These are phyloP conservation scores for Calocera viscosa DNA, from an alignment of 768 basidiomycete species.

Conservation along the genomic window DNA sequence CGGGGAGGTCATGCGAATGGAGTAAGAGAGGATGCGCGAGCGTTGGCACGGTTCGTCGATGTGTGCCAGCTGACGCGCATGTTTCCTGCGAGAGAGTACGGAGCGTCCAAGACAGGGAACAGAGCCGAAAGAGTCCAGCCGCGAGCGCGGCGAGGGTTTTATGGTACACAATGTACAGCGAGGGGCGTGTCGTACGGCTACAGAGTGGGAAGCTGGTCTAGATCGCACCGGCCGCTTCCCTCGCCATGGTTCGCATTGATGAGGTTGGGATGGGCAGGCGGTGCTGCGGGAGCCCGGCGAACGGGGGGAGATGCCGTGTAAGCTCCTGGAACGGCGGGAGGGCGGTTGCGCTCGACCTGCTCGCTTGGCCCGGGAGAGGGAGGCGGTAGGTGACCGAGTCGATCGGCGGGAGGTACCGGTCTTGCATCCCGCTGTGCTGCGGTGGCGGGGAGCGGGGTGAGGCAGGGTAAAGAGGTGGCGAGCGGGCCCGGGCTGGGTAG, in stretches of 20 bases:
- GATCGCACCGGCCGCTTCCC: background rate
- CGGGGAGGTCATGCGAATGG: background rate
- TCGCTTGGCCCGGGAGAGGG: background rate
- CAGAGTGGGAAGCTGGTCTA: no score
- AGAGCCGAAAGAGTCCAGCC: background rate
- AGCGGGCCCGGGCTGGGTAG: background rate
- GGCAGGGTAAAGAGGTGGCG: background rate
- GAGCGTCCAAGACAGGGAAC: background rate
- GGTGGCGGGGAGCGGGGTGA: background rate
- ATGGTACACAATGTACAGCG: background rate
- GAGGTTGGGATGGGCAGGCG: background rate
- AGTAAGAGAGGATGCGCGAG: background rate
- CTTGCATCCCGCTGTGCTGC: background rate
- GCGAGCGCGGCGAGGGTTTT: background rate
- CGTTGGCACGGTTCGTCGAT: background rate
- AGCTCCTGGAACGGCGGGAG: conserved; percentile 3
- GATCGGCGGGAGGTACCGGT: background rate
- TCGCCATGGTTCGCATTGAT: background rate
- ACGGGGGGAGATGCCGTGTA: background rate
- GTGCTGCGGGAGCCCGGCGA: background rate
- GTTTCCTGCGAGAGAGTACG: background rate
- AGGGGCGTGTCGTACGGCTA: no score
- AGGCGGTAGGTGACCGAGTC: background rate
- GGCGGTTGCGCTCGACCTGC: background rate
- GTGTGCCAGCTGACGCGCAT: background rate